Evolutionary conservation across 495 filamentous ascomycete genomes (phyloP), one percentile per base, ranked within the genome.

Genomic region (Podospora appendiculata): DNA sequence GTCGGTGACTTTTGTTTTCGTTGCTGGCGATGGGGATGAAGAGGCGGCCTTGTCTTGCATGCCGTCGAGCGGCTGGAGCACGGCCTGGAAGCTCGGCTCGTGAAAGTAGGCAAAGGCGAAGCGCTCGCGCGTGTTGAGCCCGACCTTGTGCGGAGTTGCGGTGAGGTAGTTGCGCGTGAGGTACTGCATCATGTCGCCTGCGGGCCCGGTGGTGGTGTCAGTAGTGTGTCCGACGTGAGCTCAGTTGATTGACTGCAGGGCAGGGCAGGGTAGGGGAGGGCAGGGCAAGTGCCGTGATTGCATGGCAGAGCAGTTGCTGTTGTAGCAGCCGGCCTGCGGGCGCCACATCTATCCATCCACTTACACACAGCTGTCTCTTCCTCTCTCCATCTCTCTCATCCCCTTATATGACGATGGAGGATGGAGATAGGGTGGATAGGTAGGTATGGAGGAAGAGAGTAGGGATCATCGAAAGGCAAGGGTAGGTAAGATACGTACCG

Each of bases 141-240:
- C 71, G 41, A 75, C 71, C 58, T 75, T 75, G 67, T 73, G 71
- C 12, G 70, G 70, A 0, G 71, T 75, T 11, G 71, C 70, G 3
- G 56, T 66, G 14, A 75, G 62, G 48, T 60, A 65, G 54, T 61
- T 58, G 46, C 58, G 57, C 42, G 71, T 75, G 33, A 75, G 51
- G 53, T 71, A 72, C 51, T 73, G 71, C 71, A 75, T 70, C 69
- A 75, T 75, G 44, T 75, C 71, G 2, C 71, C 71, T 72, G 49
- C 4, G 18, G 32, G n/a, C n/a, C n/a, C n/a, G n/a, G 32, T 32
- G 45, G 47, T 45, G n/a, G 32, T n/a, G n/a, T n/a, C n/a, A 41
- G 11, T 41, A 4, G 38, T 34, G 17, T 36, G 25, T 25, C n/a
- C n/a, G 25, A 25, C 25, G 25, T 25, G 2, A 25, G 25, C 5